Conservation (phyloP, 345 rosid genomes). For the Citrus inodora region DNA sequence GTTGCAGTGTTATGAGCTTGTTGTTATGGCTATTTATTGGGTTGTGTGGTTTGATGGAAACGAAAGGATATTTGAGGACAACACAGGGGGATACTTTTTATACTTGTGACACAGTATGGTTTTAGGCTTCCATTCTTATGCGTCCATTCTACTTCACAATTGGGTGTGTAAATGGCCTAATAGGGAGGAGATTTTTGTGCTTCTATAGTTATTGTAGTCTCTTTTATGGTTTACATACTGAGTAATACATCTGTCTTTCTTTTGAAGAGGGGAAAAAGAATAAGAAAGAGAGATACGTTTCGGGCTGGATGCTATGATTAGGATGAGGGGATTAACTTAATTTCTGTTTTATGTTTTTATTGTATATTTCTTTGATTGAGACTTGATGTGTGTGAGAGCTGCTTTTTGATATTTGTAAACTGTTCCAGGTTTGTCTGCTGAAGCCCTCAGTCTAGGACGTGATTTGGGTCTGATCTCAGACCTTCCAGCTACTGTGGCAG, state of each 20-base stretch:
- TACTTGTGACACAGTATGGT: neutral
- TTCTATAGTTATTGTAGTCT: neutral
- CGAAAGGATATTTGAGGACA: neutral
- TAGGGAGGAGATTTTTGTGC: neutral
- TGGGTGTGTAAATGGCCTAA: neutral
- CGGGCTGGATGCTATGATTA: neutral
- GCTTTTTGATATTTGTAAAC: neutral
- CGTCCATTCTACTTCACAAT: neutral
- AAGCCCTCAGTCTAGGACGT: constrained; percentile 34
- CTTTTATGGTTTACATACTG: neutral
- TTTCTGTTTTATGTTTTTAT: neutral
- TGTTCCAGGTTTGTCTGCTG: constrained; percentile 54
- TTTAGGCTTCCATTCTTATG: neutral
- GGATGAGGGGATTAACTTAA: neutral
- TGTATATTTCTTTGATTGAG: neutral
- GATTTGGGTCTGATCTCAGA: constrained; percentile 42
- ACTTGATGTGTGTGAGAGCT: neutral
- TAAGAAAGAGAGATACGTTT: neutral
- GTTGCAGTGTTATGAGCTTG: neutral
- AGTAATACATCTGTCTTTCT: neutral
- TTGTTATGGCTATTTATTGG: neutral
- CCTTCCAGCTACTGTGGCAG: constrained; percentile 51
- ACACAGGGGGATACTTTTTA: neutral
- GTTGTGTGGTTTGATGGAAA: neutral
- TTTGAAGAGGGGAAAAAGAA: neutral